Percentiles rank a stretch among this genome's conserved stretches.
Conservation (phyloP, 1,139 yeast species). For the Meyerozyma smithsonii region DNA sequence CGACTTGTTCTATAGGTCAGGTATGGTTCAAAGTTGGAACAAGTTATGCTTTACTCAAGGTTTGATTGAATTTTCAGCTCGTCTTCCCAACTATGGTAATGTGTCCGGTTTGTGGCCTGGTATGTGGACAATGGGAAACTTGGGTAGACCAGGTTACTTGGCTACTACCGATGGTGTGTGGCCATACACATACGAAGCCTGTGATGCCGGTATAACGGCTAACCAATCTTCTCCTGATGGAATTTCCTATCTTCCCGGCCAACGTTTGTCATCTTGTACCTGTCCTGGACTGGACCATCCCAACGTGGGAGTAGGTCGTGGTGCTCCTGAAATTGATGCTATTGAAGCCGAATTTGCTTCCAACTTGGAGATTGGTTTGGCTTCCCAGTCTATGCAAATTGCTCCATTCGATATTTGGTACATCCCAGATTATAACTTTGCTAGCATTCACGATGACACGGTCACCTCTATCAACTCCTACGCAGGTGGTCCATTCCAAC, state of each 20-base stretch:
- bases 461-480: constrained; percentile 26
- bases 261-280: constrained; percentile 21
- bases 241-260: constrained; percentile 27
- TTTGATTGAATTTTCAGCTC: constrained; percentile 19
- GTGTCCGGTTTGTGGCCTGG: constrained; percentile 30
- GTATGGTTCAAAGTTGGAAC: constrained; percentile 30
- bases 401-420: constrained; percentile 31
- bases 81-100: constrained; percentile 24
- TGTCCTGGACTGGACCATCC: constrained; percentile 26
- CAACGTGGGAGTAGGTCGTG: constrained; percentile 23
- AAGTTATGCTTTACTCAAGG: constrained; percentile 26
- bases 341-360: constrained; percentile 22
- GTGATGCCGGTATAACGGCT: constrained; percentile 30
- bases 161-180: constrained; percentile 26
- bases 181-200: constrained; percentile 28
- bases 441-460: constrained; percentile 17
- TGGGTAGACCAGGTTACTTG: constrained; percentile 26
- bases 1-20: constrained; percentile 23
- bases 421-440: constrained; percentile 23
- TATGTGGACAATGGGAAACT: constrained; percentile 28
- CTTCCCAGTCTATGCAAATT: constrained; percentile 25
- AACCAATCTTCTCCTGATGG: constrained; percentile 30
- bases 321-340: constrained; percentile 29
- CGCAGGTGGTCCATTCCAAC: constrained; percentile 29
- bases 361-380: constrained; percentile 17